Evolutionary conservation across 1,139 yeast genomes (phyloP).

Genomic region (Meyerozyma athensensis): DNA sequence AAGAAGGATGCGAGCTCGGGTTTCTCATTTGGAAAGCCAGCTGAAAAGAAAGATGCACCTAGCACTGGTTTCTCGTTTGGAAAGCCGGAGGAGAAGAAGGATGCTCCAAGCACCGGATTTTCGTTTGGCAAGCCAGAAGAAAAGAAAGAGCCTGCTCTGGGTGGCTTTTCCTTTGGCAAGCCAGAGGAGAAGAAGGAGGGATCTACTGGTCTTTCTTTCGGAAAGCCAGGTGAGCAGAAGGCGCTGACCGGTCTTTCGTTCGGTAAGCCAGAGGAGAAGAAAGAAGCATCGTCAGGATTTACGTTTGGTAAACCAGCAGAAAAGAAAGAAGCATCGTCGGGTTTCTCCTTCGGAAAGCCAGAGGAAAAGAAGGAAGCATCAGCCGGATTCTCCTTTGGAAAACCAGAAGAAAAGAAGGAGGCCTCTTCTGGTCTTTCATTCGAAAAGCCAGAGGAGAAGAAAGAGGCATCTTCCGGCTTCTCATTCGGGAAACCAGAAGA

Average conservation of each 20-base stretch:
- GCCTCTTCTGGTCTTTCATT: constrained; percentile 3
- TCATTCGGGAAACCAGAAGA: constrained; percentile 15
- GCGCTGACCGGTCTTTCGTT: constrained; percentile 5
- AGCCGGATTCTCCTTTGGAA: constrained; percentile 12
- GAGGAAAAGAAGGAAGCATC: constrained; percentile 14
- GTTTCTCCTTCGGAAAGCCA: constrained; percentile 17
- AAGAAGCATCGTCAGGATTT: constrained; percentile 12
- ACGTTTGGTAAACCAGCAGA: constrained; percentile 19
- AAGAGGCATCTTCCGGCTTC: constrained; percentile 8
- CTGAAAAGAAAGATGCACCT: constrained; percentile 15
- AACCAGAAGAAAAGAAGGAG: constrained; percentile 16
- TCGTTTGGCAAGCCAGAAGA: constrained; percentile 8
- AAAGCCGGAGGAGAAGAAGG: constrained; percentile 13
- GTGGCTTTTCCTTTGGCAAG: constrained; percentile 2
- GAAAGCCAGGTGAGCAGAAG: constrained; percentile 12
- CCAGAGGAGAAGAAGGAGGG: constrained; percentile 16
- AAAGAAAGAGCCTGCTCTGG: constrained; percentile 6
- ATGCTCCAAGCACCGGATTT: constrained; percentile 7
- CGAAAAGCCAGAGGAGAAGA: constrained; percentile 2
- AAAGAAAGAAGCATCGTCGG: constrained; percentile 13
- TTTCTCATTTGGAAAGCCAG: constrained; percentile 2
- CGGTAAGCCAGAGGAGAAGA: constrained; percentile 5
- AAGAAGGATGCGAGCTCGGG: constrained; percentile 10
- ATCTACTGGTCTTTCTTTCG: constrained; percentile 8
- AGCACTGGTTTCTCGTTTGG: constrained; percentile 10